Conservation (phyloP, 179 eudicot genomes). For the Amaranthus tricolor region DNA sequence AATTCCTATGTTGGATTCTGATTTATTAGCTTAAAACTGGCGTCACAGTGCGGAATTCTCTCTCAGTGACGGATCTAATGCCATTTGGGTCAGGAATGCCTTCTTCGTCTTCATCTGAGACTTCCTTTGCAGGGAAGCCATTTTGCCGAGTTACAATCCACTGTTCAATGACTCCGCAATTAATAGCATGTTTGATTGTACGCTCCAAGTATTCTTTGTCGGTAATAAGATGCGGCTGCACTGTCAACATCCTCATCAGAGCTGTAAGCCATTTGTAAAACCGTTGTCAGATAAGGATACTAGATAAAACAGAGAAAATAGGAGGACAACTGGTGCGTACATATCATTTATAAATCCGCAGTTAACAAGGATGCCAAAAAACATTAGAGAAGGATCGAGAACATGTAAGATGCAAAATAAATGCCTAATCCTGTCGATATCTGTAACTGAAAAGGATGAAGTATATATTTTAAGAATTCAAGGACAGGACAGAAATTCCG, state of each 20-base stretch:
- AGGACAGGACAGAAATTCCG: not conserved
- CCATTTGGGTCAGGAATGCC: conserved; percentile 49
- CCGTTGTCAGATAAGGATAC: conserved; percentile 6
- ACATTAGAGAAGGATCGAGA: too few relatives aligned
- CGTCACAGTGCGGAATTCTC: conserved; percentile 56
- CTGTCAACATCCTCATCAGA: conserved; percentile 74
- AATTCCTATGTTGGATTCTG: not conserved
- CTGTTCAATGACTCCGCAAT: conserved; percentile 80
- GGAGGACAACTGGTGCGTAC: not conserved
- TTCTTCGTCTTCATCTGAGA: conserved; percentile 53
- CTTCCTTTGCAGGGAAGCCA: conserved; percentile 81
- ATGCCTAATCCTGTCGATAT: not conserved
- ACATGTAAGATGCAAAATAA: not conserved
- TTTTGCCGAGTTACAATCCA: conserved; percentile 61
- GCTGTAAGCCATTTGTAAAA: conserved; percentile 39
- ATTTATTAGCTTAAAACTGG: conserved; percentile 33
- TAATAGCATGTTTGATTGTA: conserved; percentile 62
- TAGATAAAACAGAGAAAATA: not conserved
- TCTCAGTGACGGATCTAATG: conserved; percentile 60
- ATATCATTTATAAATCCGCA: not conserved
- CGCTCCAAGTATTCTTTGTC: conserved; percentile 72
- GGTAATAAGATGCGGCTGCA: conserved; percentile 74
- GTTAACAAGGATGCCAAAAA: too few relatives aligned
- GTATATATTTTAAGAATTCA: not conserved
- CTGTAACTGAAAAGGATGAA: not conserved